These are phyloP conservation scores for Proliferodiscus dingleyae DNA, from an alignment of 2,329 filamentous ascomycete species.

Conservation along the genomic window DNA sequence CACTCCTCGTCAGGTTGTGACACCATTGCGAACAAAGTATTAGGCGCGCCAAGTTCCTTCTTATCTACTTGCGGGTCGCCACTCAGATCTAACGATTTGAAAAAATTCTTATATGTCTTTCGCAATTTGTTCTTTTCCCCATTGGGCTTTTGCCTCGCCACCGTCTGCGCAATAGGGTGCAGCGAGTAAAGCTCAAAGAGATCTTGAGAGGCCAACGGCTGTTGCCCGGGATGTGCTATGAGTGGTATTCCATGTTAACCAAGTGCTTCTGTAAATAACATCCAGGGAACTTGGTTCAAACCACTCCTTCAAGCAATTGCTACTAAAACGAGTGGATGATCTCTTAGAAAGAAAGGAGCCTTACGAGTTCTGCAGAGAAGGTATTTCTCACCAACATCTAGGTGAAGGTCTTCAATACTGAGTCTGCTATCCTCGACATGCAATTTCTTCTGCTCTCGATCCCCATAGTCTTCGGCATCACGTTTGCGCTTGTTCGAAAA, in stretches of 20 bases:
- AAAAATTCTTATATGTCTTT: slow-evolving; percentile 65
- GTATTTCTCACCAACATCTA: slow-evolving; percentile 64
- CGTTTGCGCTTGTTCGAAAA: slow-evolving; percentile 60
- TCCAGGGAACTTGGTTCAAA: slow-evolving; percentile 11
- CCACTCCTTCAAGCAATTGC: slow-evolving; percentile 13
- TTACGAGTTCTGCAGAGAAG: slow-evolving; percentile 64
- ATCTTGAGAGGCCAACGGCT: slow-evolving; percentile 51
- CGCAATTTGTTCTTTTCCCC: slow-evolving; percentile 63
- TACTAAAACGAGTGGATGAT: slow-evolving; percentile 10
- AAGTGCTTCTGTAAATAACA: slow-evolving; percentile 25
- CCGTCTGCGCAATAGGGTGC: slow-evolving; percentile 52
- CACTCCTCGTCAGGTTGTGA: slow-evolving; percentile 51
- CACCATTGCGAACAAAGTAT: slow-evolving; percentile 50
- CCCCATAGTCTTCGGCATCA: slow-evolving; percentile 49
- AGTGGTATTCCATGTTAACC: slow-evolving; percentile 31
- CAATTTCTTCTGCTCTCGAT: slow-evolving; percentile 56
- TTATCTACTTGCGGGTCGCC: slow-evolving; percentile 58
- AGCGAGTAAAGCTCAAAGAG: slow-evolving; percentile 56
- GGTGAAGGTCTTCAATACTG: slow-evolving; percentile 59
- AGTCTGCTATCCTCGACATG: slow-evolving; percentile 57
- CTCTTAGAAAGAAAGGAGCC: slow-evolving; percentile 42
- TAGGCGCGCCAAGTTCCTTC: slow-evolving; percentile 47
- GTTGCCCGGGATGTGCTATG: slow-evolving; percentile 29
- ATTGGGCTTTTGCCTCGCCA: slow-evolving; percentile 59
- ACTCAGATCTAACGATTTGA: slow-evolving; percentile 57